Conservation (phyloP, 2,329 filamentous ascomycete species). For the Colletotrichum liriopes region DNA sequence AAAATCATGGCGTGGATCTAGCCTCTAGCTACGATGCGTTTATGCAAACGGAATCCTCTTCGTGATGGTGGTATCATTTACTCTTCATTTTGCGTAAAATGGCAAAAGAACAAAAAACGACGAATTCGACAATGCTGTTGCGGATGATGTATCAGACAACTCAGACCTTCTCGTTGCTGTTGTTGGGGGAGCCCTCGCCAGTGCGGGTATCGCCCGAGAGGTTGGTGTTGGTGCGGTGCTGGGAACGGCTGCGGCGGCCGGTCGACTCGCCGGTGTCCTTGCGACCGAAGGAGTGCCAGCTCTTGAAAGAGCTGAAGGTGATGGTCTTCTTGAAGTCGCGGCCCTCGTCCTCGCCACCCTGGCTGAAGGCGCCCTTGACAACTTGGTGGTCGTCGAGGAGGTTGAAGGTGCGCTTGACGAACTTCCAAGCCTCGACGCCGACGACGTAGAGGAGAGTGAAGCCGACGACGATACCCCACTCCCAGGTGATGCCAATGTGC, state of each 20-base stretch:
- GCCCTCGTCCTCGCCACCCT: constrained; percentile 63
- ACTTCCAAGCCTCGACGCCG: constrained; percentile 82
- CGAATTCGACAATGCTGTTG: constrained; percentile 19
- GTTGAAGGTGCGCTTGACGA: constrained; percentile 71
- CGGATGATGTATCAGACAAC: neutral
- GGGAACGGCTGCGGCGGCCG: constrained; percentile 37
- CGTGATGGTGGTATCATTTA: constrained; percentile 41
- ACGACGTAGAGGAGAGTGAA: constrained; percentile 76
- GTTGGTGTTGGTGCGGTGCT: constrained; percentile 40
- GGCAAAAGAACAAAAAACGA: constrained; percentile 21
- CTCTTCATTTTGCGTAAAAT: constrained; percentile 20
- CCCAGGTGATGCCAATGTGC: constrained; percentile 80
- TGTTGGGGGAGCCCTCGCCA: constrained; percentile 33
- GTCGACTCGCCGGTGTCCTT: constrained; percentile 58
- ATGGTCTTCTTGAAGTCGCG: constrained; percentile 63
- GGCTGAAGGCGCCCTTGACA: constrained; percentile 65
- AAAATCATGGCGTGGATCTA: constrained; percentile 16
- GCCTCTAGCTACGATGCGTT: constrained; percentile 14
- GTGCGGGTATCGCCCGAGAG: constrained; percentile 42
- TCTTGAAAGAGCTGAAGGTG: constrained; percentile 68
- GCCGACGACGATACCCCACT: constrained; percentile 79
- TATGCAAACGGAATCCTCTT: constrained; percentile 23
- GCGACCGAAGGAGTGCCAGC: constrained; percentile 60
- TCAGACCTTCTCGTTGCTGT: constrained; percentile 38
- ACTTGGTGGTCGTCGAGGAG: constrained; percentile 69